These are phyloP conservation scores for Aspergillus leporis DNA, from an alignment of 495 filamentous ascomycete genomes.

Conservation along the genomic window DNA sequence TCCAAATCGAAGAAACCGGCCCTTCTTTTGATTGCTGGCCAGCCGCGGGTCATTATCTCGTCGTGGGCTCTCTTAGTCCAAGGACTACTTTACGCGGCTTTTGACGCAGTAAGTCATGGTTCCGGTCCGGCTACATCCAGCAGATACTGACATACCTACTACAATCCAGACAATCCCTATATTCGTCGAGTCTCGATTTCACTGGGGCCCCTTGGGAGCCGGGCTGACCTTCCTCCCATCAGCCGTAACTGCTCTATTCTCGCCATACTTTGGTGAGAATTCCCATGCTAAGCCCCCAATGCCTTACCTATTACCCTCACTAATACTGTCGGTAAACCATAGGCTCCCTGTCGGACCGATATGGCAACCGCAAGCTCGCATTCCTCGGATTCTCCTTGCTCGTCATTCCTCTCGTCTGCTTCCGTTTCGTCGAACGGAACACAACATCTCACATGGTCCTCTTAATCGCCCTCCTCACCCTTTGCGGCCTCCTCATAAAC, in stretches of 20 bases:
- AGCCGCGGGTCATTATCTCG: constrained; percentile 35
- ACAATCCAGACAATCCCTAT: constrained; percentile 57
- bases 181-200: constrained; percentile 61
- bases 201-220: constrained; percentile 67
- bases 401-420: constrained; percentile 58
- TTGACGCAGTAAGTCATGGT: constrained; percentile 29
- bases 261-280: constrained; percentile 53
- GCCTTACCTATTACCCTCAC: not conserved
- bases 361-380: constrained; percentile 58
- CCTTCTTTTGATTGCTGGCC: constrained; percentile 26
- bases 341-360: constrained; percentile 62
- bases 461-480: constrained; percentile 37
- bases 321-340: not conserved
- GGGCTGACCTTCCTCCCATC: constrained; percentile 73
- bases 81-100: constrained; percentile 34
- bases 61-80: constrained; percentile 33
- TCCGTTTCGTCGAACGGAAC: constrained; percentile 62
- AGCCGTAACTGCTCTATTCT: constrained; percentile 63
- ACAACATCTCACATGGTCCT: constrained; percentile 60
- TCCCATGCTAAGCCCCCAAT: not conserved
- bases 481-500: constrained; percentile 31
- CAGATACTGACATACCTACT: not conserved
- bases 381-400: constrained; percentile 62
- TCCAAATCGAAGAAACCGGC: constrained; percentile 13
- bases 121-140: not conserved